These are phyloP conservation scores for Aspergillus campestris DNA, from an alignment of 495 filamentous ascomycete species.

Conservation along the genomic window DNA sequence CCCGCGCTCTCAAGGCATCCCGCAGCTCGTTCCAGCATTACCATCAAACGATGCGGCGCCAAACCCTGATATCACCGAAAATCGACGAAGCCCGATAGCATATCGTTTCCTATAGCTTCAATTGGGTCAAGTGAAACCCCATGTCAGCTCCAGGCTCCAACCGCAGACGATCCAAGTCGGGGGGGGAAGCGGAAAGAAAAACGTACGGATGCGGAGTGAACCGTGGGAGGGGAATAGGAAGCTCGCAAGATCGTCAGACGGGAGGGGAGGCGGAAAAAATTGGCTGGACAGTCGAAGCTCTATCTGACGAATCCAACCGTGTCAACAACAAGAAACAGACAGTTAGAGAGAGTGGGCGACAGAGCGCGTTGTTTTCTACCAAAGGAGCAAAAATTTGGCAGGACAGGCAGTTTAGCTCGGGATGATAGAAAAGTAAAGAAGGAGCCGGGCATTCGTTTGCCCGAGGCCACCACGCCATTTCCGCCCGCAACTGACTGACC, in stretches of 20 bases:
- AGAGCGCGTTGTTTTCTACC: background rate
- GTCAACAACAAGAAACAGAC: background rate
- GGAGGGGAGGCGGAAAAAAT: too few relatives aligned
- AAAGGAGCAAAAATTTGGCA: conserved; percentile 11
- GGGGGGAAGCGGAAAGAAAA: too few relatives aligned
- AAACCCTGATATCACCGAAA: conserved; percentile 23
- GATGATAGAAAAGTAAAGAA: conserved; percentile 18
- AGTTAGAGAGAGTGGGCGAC: background rate
- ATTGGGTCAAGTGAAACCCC: background rate
- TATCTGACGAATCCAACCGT: background rate
- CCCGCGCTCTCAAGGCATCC: conserved; percentile 71
- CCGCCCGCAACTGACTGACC: too few relatives aligned
- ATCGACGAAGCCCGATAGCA: conserved; percentile 15
- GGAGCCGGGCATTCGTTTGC: conserved; percentile 30
- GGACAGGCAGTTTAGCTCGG: conserved; percentile 6
- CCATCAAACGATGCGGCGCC: conserved; percentile 41
- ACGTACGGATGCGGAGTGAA: too few relatives aligned
- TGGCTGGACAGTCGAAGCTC: too few relatives aligned
- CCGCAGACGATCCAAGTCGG: too few relatives aligned
- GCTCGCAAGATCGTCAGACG: too few relatives aligned
- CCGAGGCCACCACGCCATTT: conserved; percentile 30
- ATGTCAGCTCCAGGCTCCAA: too few relatives aligned
- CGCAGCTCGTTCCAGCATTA: conserved; percentile 80
- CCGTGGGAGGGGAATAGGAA: too few relatives aligned
- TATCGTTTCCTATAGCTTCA: conserved; percentile 15